Conservation (phyloP, 2,329 filamentous ascomycete genomes). For the Epicoccum sorghinum region DNA sequence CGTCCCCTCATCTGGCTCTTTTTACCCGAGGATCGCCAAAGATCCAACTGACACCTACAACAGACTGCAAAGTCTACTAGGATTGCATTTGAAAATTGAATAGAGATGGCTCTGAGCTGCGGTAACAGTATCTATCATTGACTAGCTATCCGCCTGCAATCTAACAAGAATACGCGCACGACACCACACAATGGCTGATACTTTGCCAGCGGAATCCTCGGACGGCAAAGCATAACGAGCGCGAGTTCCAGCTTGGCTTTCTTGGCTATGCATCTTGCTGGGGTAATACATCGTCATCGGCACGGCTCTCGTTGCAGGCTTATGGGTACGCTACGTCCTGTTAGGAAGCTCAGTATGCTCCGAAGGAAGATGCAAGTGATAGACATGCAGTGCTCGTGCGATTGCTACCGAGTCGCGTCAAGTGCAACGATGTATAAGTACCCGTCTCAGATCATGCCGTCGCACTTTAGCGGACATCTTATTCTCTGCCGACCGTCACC, state of each 20-base stretch:
- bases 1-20: constrained; percentile 1
- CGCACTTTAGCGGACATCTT: background rate
- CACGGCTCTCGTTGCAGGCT: constrained; percentile 18
- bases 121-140: no score
- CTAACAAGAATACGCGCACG: no score
- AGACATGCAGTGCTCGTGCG: background rate
- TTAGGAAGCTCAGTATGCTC: constrained; percentile 32
- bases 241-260: constrained; percentile 19
- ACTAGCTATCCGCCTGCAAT: no score
- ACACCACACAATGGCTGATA: no score
- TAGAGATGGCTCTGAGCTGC: no score
- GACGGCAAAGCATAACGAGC: constrained; percentile 2
- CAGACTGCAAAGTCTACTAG: no score
- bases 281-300: constrained; percentile 26
- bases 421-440: constrained; percentile 2
- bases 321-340: constrained; percentile 22
- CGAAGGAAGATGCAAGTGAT: background rate
- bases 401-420: background rate
- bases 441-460: background rate
- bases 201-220: background rate
- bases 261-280: constrained; percentile 27
- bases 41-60: no score
- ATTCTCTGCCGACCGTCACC: background rate
- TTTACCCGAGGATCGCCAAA: background rate
- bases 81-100: no score